phyloP scores from a whole-genome alignment of 139 green algal genomes.

The Pleodorina starrii region DNA sequence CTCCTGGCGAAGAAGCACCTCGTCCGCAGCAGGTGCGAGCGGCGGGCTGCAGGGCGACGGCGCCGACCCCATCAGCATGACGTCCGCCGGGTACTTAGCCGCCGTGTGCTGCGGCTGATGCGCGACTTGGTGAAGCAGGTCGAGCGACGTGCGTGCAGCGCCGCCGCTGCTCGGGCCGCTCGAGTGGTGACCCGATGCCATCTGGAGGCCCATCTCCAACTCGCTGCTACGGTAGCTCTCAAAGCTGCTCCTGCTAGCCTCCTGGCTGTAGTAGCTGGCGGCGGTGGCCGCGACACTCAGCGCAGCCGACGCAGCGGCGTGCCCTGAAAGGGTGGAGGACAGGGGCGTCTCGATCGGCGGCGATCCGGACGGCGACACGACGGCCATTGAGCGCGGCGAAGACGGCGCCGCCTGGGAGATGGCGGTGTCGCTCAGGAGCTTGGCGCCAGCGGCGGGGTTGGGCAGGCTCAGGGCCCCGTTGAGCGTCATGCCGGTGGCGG shows the following conservation, averaged over 20 bases:
- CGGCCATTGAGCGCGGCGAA: background rate
- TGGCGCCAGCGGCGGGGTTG: background rate
- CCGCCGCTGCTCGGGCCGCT: slow-evolving; percentile 20
- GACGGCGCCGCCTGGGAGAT: background rate
- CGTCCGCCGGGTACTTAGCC: background rate
- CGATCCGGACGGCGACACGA: background rate
- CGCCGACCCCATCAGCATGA: background rate
- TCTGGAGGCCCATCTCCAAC: background rate
- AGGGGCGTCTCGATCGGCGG: background rate
- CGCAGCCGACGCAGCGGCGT: background rate
- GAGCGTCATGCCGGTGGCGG: slow-evolving; percentile 16
- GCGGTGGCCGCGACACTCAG: background rate
- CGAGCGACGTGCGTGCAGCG: background rate
- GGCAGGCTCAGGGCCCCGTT: background rate
- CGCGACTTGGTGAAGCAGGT: background rate
- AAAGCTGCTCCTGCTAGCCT: slow-evolving; percentile 40
- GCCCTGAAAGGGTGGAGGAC: background rate
- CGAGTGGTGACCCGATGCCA: background rate
- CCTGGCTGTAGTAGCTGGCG: slow-evolving; percentile 49
- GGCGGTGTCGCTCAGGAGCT: background rate
- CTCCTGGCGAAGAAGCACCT: background rate
- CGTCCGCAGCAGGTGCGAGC: background rate
- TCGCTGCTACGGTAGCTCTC: slow-evolving; percentile 51
- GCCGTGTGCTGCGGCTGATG: background rate
- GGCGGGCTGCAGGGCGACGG: background rate